Percentiles rank a stretch among this genome's conserved stretches.
phyloP scores from a whole-genome alignment of 2,329 filamentous ascomycete species.

The Arthrobotrys iridis region DNA sequence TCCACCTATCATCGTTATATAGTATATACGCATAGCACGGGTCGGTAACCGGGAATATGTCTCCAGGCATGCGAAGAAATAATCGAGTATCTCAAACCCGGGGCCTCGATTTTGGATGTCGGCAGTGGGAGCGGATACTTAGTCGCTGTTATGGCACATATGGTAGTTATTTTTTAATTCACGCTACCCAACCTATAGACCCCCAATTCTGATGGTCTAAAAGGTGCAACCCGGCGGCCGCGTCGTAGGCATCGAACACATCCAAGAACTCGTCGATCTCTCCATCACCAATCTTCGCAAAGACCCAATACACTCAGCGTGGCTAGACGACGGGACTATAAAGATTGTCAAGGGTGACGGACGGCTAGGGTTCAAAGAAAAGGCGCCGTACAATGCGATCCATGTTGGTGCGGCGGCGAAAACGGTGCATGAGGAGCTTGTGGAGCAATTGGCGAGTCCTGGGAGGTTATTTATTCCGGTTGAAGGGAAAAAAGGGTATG shows the following conservation, averaged over 20 bases:
- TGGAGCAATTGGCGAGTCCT: slow-evolving; percentile 80
- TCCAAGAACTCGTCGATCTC: slow-evolving; percentile 71
- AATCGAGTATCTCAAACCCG: slow-evolving; percentile 59
- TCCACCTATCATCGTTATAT: not conserved
- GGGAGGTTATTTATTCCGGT: slow-evolving; percentile 85
- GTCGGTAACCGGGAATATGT: not conserved
- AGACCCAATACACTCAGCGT: slow-evolving; percentile 67
- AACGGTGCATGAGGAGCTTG: slow-evolving; percentile 75
- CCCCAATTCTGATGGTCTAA: too few species aligned
- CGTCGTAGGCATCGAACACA: slow-evolving; percentile 80
- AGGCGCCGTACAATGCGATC: slow-evolving; percentile 82
- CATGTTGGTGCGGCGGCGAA: slow-evolving; percentile 90
- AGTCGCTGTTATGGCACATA: slow-evolving; percentile 84
- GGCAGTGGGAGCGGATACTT: slow-evolving; percentile 83
- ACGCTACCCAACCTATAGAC: not conserved
- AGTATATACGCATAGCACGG: too few species aligned
- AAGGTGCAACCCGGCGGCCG: slow-evolving; percentile 60
- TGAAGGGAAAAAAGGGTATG: slow-evolving; percentile 68
- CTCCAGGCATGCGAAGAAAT: slow-evolving; percentile 55
- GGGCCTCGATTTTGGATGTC: slow-evolving; percentile 72
- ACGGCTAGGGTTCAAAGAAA: slow-evolving; percentile 62
- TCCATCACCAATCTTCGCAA: slow-evolving; percentile 74
- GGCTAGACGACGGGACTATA: slow-evolving; percentile 74
- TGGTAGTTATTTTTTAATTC: slow-evolving; percentile 65
- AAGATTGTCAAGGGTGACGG: slow-evolving; percentile 75